Evolutionary conservation across 371 early-diverging fungal genomes (phyloP).

Genomic region (Mucor indicus): DNA sequence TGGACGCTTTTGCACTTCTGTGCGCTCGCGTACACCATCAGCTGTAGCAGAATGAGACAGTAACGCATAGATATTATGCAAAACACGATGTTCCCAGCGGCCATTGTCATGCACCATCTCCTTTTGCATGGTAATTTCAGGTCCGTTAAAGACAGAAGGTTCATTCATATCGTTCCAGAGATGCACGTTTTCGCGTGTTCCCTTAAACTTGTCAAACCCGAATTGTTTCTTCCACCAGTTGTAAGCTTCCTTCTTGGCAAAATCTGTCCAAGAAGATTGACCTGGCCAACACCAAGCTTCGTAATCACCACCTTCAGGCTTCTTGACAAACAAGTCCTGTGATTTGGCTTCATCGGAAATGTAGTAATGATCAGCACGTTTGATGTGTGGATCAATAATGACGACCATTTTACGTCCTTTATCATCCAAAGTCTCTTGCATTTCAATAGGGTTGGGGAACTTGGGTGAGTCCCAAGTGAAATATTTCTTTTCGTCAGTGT

Average conservation of each 20-base stretch:
- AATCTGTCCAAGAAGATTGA: slow-evolving; percentile 87
- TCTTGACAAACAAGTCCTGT: slow-evolving; percentile 76
- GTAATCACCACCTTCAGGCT: slow-evolving; percentile 64
- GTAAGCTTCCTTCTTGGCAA: slow-evolving; percentile 72
- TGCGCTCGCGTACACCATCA: slow-evolving; percentile 53
- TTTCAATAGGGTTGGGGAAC: slow-evolving; percentile 84
- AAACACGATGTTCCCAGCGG: slow-evolving; percentile 79
- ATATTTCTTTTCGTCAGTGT: slow-evolving; percentile 88
- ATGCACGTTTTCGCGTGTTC: slow-evolving; percentile 71
- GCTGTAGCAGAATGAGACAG: slow-evolving; percentile 60
- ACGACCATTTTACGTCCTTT: slow-evolving; percentile 90
- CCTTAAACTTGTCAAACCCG: slow-evolving; percentile 65
- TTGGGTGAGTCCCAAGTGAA: slow-evolving; percentile 88
- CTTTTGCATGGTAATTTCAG: slow-evolving; percentile 92
- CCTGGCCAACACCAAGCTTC: slow-evolving; percentile 96
- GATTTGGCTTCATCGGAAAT: slow-evolving; percentile 79
- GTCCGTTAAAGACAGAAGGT: slow-evolving; percentile 87
- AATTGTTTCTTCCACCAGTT: slow-evolving; percentile 83
- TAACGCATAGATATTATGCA: slow-evolving; percentile 87
- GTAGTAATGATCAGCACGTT: slow-evolving; percentile 72
- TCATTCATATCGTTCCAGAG: slow-evolving; percentile 98
- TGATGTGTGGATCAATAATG: slow-evolving; percentile 97
- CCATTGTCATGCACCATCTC: slow-evolving; percentile 74
- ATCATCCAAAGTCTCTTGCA: slow-evolving; percentile 74
- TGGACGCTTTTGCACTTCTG: slow-evolving; percentile 61